Evolutionary conservation across 306 rosid species (phyloP).

Genomic region (Cotoneaster glaucophyllus): DNA sequence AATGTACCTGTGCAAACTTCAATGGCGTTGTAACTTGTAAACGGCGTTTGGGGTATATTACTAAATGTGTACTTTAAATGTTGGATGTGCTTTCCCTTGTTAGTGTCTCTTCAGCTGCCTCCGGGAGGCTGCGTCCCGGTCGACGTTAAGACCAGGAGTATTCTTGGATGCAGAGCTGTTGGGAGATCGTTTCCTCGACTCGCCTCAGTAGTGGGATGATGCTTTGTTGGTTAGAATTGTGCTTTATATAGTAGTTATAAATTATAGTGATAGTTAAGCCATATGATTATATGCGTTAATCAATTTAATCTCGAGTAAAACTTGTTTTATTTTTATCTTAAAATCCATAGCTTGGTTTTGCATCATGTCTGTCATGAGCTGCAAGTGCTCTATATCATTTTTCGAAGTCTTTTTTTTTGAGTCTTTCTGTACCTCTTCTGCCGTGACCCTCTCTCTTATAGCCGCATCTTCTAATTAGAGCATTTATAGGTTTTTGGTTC

Average conservation of each 20-base stretch:
- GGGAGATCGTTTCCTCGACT: neutral
- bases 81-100: neutral
- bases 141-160: neutral
- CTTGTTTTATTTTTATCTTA: no score
- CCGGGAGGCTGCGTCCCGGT: neutral
- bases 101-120: neutral
- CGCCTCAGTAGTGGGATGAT: neutral
- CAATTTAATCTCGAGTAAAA: no score
- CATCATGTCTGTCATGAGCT: no score
- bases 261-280: no score
- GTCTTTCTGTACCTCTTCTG: no score
- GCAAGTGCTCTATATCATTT: no score
- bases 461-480: rapidly evolving
- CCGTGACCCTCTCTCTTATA: rapidly evolving
- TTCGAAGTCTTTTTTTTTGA: no score
- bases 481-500: no score
- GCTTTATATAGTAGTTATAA: no score
- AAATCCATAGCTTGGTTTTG: no score
- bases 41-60: neutral
- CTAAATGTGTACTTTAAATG: neutral
- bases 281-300: no score
- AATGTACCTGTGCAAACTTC: neutral
- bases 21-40: conserved; percentile 3
- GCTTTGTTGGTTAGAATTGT: neutral
- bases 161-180: no score